These are phyloP conservation scores for Wallacemonas sp. DNA, from an alignment of 208 protist genomes.

Conservation along the genomic window DNA sequence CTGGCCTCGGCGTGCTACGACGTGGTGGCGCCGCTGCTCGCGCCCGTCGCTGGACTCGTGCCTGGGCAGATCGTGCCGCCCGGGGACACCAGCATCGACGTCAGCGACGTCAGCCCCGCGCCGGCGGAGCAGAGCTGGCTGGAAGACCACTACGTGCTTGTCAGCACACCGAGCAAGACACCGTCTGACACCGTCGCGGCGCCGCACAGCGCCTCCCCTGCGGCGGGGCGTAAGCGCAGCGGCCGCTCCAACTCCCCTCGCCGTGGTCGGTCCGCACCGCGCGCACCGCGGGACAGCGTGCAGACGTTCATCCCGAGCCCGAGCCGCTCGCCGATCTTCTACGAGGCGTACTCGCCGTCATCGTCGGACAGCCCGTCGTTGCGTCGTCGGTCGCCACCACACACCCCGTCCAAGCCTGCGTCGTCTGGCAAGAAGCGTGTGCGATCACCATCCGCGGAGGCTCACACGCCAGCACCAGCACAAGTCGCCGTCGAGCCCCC, in stretches of 20 bases:
- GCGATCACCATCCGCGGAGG: neutral
- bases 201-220: neutral
- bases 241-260: neutral
- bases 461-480: neutral
- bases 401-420: neutral
- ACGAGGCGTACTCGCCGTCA: conserved; percentile 51
- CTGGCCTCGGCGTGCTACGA: conserved; percentile 84
- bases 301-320: conserved; percentile 68
- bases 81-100: neutral
- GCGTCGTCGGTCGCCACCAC: neutral
- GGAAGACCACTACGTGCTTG: conserved; percentile 20
- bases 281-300: conserved; percentile 11
- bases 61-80: conserved; percentile 19
- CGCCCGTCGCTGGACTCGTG: conserved; percentile 23
- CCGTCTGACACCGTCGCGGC: neutral
- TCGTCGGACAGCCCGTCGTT: neutral
- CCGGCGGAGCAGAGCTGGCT: neutral
- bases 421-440: neutral
- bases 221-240: neutral
- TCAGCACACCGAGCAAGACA: conserved; percentile 6
- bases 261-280: neutral
- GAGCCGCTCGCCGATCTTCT: conserved; percentile 60
- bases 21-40: conserved; percentile 44
- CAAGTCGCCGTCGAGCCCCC: neutral
- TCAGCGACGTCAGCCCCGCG: neutral